These are phyloP conservation scores for Solanum bulbocastanum DNA, from an alignment of 257 asterid species.

Conservation along the genomic window DNA sequence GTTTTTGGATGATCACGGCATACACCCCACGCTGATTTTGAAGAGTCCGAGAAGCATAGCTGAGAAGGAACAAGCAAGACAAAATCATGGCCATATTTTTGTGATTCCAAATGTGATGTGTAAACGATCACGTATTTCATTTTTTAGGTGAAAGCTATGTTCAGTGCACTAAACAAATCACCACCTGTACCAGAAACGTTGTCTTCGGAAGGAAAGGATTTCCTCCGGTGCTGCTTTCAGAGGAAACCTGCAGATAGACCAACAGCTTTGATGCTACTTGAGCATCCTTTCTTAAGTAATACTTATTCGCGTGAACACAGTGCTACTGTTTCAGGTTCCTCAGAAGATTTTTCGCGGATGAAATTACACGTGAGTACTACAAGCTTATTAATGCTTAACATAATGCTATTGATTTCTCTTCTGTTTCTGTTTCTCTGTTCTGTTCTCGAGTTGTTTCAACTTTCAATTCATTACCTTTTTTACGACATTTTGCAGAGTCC, in stretches of 20 bases:
- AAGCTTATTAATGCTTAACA: background rate
- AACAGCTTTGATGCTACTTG: conserved; percentile 51
- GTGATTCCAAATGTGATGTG: background rate
- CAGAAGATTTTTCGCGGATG: conserved; percentile 33
- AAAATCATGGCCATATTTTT: background rate
- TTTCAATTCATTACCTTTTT: background rate
- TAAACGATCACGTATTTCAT: background rate
- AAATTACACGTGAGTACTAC: conserved; percentile 26
- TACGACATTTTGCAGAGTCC: conserved; percentile 32
- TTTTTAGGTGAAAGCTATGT: conserved; percentile 79
- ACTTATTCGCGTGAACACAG: conserved; percentile 24
- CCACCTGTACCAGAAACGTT: conserved; percentile 69
- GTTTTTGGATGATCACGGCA: background rate
- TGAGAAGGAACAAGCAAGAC: background rate
- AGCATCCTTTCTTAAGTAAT: conserved; percentile 46
- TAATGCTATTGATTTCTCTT: background rate
- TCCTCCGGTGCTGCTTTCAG: conserved; percentile 60
- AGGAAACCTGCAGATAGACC: conserved; percentile 67
- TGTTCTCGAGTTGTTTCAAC: background rate
- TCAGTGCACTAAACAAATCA: conserved; percentile 55
- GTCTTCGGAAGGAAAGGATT: conserved; percentile 73
- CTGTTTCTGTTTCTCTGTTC: background rate
- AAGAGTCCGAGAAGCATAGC: background rate
- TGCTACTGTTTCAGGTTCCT: conserved; percentile 10
- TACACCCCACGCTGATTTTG: background rate